These are phyloP conservation scores for Conringia planisiliqua DNA, from an alignment of 345 rosid species.

Conservation along the genomic window DNA sequence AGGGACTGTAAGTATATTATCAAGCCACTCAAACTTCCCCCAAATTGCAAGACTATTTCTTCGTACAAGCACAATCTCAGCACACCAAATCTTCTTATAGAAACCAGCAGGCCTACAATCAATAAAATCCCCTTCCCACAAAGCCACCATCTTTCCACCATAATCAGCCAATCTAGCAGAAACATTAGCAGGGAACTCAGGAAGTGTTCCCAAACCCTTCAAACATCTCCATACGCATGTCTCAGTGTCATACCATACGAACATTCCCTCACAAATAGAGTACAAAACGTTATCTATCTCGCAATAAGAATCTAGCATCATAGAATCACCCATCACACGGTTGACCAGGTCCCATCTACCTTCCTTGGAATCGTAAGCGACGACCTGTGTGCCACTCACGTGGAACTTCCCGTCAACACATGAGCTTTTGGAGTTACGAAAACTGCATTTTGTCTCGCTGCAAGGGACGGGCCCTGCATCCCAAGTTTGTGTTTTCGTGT, in stretches of 20 bases:
- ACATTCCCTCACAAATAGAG: conserved; percentile 56
- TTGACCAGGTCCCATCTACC: conserved; percentile 44
- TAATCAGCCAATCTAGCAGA: conserved; percentile 19
- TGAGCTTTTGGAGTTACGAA: too few relatives aligned
- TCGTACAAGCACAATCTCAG: too few relatives aligned
- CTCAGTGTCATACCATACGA: conserved; percentile 49
- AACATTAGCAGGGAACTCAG: conserved; percentile 47
- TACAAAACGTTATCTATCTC: conserved; percentile 57
- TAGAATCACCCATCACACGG: conserved; percentile 50
- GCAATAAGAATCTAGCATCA: conserved; percentile 33
- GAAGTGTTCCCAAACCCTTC: conserved; percentile 51
- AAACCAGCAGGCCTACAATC: too few relatives aligned
- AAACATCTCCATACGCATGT: conserved; percentile 46
- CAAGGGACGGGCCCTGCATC: not conserved
- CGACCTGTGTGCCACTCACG: conserved; percentile 28
- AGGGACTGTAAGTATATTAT: too few relatives aligned
- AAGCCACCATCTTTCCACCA: conserved; percentile 65
- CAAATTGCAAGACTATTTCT: too few relatives aligned
- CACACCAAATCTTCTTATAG: too few relatives aligned
- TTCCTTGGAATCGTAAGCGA: conserved; percentile 41
- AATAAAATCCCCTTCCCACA: too few relatives aligned
- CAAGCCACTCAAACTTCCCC: too few relatives aligned
- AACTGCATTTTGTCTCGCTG: too few relatives aligned
- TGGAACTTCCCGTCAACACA: not conserved
- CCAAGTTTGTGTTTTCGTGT: conserved; percentile 44